phyloP scores from a whole-genome alignment of 2,329 filamentous ascomycete genomes.

The Stagonosporopsis cucurbitacearum region DNA sequence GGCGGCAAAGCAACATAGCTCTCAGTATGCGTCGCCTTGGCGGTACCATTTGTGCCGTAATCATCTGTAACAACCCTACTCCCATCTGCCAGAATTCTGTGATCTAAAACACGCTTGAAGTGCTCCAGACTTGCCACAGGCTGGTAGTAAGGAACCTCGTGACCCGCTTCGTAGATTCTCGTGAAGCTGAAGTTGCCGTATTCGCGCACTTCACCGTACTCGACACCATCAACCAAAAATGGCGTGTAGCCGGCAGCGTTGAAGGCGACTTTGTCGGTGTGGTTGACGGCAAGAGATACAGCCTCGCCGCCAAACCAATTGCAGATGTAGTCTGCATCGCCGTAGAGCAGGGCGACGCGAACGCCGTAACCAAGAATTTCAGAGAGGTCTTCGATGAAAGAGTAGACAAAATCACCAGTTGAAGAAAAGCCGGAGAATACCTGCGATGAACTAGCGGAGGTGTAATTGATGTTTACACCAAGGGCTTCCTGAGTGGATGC shows the following conservation, averaged over 20 bases:
- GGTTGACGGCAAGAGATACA: constrained; percentile 65
- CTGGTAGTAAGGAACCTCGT: constrained; percentile 55
- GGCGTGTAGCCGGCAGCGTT: constrained; percentile 74
- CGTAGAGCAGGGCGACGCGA: constrained; percentile 63
- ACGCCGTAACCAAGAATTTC: constrained; percentile 62
- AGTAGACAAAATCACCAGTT: constrained; percentile 56
- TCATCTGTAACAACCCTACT: constrained; percentile 33
- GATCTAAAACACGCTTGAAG: constrained; percentile 38
- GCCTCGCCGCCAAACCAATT: constrained; percentile 77
- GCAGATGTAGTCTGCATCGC: constrained; percentile 65
- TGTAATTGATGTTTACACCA: constrained; percentile 63
- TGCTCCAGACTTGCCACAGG: constrained; percentile 39
- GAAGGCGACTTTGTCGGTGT: constrained; percentile 61
- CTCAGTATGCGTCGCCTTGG: constrained; percentile 43
- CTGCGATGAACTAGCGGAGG: constrained; percentile 47
- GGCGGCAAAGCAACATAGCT: constrained; percentile 37
- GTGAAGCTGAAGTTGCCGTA: constrained; percentile 52
- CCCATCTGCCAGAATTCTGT: constrained; percentile 41
- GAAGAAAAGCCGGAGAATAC: constrained; percentile 54
- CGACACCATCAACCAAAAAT: constrained; percentile 52
- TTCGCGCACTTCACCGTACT: constrained; percentile 52
- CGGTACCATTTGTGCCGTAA: constrained; percentile 42
- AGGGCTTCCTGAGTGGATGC: constrained; percentile 58
- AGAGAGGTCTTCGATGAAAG: constrained; percentile 55
- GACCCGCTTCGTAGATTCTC: constrained; percentile 49